Base-by-base conservation (phyloP, 1,139 yeast species). In the Pichia cactophila region DNA sequence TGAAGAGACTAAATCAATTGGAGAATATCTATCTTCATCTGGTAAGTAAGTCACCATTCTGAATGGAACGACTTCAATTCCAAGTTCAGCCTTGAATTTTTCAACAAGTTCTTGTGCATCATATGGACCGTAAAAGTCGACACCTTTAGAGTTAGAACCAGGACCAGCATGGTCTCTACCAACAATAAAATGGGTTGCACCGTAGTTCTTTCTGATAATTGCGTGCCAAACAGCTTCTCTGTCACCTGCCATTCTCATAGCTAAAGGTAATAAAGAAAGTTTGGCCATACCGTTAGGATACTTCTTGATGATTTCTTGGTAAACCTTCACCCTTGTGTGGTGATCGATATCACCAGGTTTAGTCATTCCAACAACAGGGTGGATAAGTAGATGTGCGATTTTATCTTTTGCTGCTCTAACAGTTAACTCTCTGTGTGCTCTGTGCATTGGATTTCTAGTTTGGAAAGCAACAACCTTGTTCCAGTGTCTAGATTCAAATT, bases 241-340 rank as follows among this genome's bases (percentile, higher is more conserved):
- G 69, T 92, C 97, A 69, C 97, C 97, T 54, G 95, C 97, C 97
- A 90, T 90, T 76, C 97, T 83, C 97, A 90, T 90, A 45, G 97
- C 97, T 61, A 90, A 75, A 17, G 97, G 97, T 63, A 90, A 75
- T 57, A 90, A 74, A 12, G 97, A 84, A 56, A 90, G 75, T 57
- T 87, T 80, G 12, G 97, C 97, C 77, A 90, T 83, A 51, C 96
- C 96, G 54, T 83, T 85, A 50, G 97, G 97, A 70, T 86, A 90
- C 63, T 92, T 84, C 69, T 89, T 86, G 68, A 90, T 79, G 60
- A 90, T 82, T 61, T 92, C 94, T 69, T 86, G 87, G 74, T 90
- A 90, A 10, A 90, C 97, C 63, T 94, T 86, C 53, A 90, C 97
- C 70, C 97, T 82, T 48, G 97, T 90, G 70, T 90, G 96, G 69